A percentile compares a stretch with the other conserved stretches of the same genome.
These are phyloP conservation scores for Stephanodiscus minutulus DNA, from an alignment of 108 stramenopile species.

Conservation along the genomic window DNA sequence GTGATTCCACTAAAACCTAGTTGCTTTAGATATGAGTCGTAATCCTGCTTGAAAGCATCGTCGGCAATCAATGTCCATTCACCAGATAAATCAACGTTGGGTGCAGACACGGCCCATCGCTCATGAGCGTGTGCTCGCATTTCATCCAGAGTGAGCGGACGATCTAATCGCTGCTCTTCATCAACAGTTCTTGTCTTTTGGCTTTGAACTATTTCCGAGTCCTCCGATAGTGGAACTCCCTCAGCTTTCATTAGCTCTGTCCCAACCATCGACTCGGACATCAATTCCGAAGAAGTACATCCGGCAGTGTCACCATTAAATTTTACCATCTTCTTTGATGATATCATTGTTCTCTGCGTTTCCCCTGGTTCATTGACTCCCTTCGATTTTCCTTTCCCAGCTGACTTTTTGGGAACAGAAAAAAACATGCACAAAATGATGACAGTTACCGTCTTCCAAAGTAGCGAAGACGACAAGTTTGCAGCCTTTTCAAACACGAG, in stretches of 20 bases:
- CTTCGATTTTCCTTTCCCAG: background rate
- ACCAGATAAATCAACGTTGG: constrained; percentile 41
- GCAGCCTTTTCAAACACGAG: constrained; percentile 25
- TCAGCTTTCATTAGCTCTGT: constrained; percentile 29
- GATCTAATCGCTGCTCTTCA: background rate
- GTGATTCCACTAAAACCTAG: constrained; percentile 47
- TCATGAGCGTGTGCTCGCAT: constrained; percentile 41
- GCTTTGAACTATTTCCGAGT: constrained; percentile 1
- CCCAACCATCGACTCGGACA: constrained; percentile 24
- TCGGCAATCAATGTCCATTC: constrained; percentile 49
- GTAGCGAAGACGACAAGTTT: constrained; percentile 21
- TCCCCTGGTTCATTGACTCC: background rate
- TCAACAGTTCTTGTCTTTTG: background rate
- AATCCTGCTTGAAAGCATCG: constrained; percentile 44
- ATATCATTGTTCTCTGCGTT: background rate
- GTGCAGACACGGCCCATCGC: constrained; percentile 46
- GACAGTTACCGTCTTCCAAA: constrained; percentile 28
- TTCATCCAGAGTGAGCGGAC: constrained; percentile 32
- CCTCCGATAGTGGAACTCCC: constrained; percentile 31
- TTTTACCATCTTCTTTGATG: background rate
- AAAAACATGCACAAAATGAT: constrained; percentile 28
- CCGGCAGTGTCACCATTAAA: background rate
- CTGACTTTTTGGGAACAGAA: background rate
- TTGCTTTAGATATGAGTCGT: constrained; percentile 34
- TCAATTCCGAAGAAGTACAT: background rate